Evolutionary conservation across 495 filamentous ascomycete genomes (phyloP).

Genomic region (Hyaloscypha bicolor): DNA sequence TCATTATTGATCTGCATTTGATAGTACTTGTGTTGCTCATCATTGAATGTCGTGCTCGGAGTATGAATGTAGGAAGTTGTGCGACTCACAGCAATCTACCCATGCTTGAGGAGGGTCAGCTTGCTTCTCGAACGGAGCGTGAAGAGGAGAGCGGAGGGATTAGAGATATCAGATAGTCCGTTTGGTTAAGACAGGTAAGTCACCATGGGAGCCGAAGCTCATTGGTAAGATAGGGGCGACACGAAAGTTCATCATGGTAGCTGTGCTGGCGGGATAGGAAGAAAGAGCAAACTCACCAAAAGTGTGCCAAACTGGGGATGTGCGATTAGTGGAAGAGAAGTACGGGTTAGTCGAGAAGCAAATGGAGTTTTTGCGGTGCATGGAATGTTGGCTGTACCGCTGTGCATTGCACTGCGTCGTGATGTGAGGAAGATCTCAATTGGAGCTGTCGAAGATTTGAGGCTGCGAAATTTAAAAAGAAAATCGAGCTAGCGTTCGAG

Average conservation of each 20-base stretch:
- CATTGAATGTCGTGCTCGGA: slow-evolving; percentile 23
- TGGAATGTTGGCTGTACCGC: not conserved
- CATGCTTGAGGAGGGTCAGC: slow-evolving; percentile 21
- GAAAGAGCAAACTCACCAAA: not conserved
- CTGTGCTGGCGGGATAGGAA: not conserved
- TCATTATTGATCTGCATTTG: slow-evolving; percentile 32
- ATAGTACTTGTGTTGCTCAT: slow-evolving; percentile 38
- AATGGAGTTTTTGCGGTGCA: not conserved
- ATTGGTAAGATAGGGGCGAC: slow-evolving; percentile 39
- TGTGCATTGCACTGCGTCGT: not conserved
- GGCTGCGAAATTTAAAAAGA: not conserved
- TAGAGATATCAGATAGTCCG: slow-evolving; percentile 35
- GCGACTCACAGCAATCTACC: slow-evolving; percentile 23
- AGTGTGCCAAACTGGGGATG: not conserved
- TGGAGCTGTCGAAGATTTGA: not conserved
- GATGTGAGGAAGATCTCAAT: not conserved
- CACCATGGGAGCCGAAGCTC: slow-evolving; percentile 35
- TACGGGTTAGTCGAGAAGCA: not conserved
- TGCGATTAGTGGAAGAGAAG: not conserved
- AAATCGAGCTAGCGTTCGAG: not conserved
- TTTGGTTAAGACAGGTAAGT: slow-evolving; percentile 39
- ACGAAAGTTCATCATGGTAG: slow-evolving; percentile 38
- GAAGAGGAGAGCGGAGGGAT: not conserved
- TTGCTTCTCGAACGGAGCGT: not conserved
- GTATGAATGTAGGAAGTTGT: slow-evolving; percentile 1